Percentiles rank a stretch among this genome's conserved stretches.
Evolutionary conservation across 495 filamentous ascomycete species (phyloP).

Genomic region (Hypoxylon fuscum): DNA sequence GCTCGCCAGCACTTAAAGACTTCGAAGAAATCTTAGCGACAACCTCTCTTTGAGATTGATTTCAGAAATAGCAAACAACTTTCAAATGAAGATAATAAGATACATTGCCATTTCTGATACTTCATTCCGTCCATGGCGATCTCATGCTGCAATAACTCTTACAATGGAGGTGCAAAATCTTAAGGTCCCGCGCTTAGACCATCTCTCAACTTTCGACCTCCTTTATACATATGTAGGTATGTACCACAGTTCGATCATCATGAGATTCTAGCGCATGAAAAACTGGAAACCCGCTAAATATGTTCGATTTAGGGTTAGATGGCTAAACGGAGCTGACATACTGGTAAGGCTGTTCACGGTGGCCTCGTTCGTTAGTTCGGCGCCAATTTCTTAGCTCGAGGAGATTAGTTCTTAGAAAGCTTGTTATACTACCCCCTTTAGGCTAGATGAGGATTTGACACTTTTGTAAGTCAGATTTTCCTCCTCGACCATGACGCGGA

Average conservation of each 20-base stretch:
- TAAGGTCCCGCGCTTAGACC: background rate
- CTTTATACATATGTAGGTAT: too few species aligned
- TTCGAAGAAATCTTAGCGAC: background rate
- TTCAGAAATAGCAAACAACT: too few species aligned
- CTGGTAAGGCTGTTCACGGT: background rate
- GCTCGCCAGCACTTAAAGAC: background rate
- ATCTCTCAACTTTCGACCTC: background rate
- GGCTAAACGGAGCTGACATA: background rate
- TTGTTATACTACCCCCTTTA: background rate
- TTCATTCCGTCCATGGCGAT: background rate
- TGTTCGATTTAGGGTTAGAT: constrained; percentile 7
- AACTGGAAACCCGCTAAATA: too few species aligned
- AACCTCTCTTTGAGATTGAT: too few species aligned
- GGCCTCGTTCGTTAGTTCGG: background rate
- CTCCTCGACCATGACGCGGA: background rate
- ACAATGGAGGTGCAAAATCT: background rate
- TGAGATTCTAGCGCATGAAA: too few species aligned
- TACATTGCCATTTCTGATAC: too few species aligned
- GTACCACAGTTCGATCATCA: too few species aligned
- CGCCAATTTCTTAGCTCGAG: background rate
- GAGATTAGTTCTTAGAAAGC: background rate
- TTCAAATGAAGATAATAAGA: too few species aligned
- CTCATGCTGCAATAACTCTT: background rate
- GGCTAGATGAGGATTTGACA: background rate
- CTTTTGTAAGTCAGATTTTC: background rate